Evolutionary conservation across 495 filamentous ascomycete genomes (phyloP), one percentile per base, ranked within the genome.

Genomic region (Penicillium soppii): DNA sequence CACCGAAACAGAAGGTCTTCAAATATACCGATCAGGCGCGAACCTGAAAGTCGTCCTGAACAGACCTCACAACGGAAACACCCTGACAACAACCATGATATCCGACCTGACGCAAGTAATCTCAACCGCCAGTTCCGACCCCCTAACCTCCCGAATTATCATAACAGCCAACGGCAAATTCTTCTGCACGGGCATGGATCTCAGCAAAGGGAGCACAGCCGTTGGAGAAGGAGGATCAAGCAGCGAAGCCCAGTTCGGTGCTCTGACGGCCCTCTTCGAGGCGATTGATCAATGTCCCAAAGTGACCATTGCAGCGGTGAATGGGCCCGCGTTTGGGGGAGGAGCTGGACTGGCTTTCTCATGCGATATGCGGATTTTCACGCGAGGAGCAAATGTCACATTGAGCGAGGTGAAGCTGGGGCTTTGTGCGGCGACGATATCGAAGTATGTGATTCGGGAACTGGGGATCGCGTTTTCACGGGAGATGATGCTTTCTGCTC

Each of bases 171-270:
- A 50, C 7, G 72, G 71, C 0, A 63, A 54, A 35, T 75, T 63
- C 57, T 75, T 75, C 47, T 75, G 71, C 43, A 70, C 67, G n/a
- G 71, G 72, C 12, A 70, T 72, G 68, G 69, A 74, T 25, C 49
- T 69, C 1, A 55, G 51, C 4, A 64, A 60, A 16, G 50, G 42
- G 3, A 61, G 47, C 27, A 56, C 56, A 1, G 50, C 56, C 12
- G 54, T 61, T 10, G 58, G 52, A 2, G 53, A 65, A 12, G 55
- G 50, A 5, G 25, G 9, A 2, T 37, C 50, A 1, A 37, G 47
- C 2, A 61, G 53, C 20, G 42, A 63, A 8, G 46, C 50, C 12
- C 54, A 66, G 19, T 68, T 64, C 42, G n/a, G 44, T 0, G 39
- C 57, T 0, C 36, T 72, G 7, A 58, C 54, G 0, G 40, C 30